Evolutionary conservation across 257 asterid species (phyloP).

Genomic region (Linderniella brevidens): DNA sequence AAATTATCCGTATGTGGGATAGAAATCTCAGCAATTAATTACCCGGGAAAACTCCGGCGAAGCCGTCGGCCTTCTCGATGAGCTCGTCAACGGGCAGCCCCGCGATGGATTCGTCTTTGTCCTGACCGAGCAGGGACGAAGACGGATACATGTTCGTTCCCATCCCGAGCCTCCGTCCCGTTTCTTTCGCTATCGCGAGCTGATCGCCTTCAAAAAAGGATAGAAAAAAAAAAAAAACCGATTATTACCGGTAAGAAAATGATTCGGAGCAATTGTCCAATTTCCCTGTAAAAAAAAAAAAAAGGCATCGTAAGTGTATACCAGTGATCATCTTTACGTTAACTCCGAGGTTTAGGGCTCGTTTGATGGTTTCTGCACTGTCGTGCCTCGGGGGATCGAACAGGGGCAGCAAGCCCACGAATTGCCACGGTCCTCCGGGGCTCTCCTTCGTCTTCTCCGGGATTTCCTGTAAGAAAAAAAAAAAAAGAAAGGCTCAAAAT

Average conservation of each 20-base stretch:
- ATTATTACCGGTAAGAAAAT: too few species aligned
- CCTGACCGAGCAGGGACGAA: slow-evolving; percentile 70
- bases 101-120: slow-evolving; percentile 54
- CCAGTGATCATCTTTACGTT: slow-evolving; percentile 85
- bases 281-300: too few species aligned
- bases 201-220: slow-evolving; percentile 35
- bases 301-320: too few species aligned
- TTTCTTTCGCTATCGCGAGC: slow-evolving; percentile 80
- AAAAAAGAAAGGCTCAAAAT: too few species aligned
- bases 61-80: slow-evolving; percentile 87
- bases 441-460: slow-evolving; percentile 55
- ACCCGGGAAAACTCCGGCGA: slow-evolving; percentile 96
- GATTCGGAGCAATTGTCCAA: too few species aligned
- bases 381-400: slow-evolving; percentile 96
- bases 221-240: too few species aligned
- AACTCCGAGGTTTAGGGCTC: slow-evolving; percentile 85
- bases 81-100: slow-evolving; percentile 69
- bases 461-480: slow-evolving; percentile 21
- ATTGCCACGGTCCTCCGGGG: slow-evolving; percentile 67
- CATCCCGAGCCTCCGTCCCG: slow-evolving; percentile 88
- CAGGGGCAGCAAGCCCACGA: slow-evolving; percentile 65
- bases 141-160: slow-evolving; percentile 96
- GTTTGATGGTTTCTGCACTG: slow-evolving; percentile 71
- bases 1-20: too few species aligned
- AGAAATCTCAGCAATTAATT: background rate